Conservation (phyloP, 305 asterid genomes). For the Fraxinus greggii region DNA sequence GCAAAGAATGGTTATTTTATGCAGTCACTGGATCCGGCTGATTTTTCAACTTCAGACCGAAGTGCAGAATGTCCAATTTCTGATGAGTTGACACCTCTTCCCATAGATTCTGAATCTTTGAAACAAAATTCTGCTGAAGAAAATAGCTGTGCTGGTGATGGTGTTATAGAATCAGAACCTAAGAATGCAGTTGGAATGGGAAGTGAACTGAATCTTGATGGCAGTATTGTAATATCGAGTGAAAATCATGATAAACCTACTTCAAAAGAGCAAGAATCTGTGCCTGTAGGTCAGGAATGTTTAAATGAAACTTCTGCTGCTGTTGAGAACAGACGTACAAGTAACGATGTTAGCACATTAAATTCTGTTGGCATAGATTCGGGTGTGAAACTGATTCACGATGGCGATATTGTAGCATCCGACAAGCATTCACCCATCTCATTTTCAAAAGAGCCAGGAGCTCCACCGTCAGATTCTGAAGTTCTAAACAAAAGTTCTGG, state of each 20-base stretch:
- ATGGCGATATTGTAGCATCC: slow-evolving; percentile 20
- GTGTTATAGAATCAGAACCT: slow-evolving; percentile 18
- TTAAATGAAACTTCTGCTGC: slow-evolving; percentile 22
- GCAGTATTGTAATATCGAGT: slow-evolving; percentile 4
- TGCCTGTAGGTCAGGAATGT: slow-evolving; percentile 13
- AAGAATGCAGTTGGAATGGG: slow-evolving; percentile 14
- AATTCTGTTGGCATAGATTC: slow-evolving; percentile 17
- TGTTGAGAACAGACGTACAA: slow-evolving; percentile 20
- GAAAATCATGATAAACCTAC: slow-evolving; percentile 28
- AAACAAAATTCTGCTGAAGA: slow-evolving; percentile 17
- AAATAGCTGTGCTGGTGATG: slow-evolving; percentile 3
- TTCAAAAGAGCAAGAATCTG: slow-evolving; percentile 20
- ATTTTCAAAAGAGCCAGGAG: slow-evolving; percentile 16
- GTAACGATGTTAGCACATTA: slow-evolving; percentile 9
- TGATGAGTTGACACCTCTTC: slow-evolving; percentile 1
- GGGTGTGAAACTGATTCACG: slow-evolving; percentile 18
- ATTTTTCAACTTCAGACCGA: slow-evolving; percentile 24
- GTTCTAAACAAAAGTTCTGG: slow-evolving; percentile 29
- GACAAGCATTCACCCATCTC: slow-evolving; percentile 28
- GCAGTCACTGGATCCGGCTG: slow-evolving; percentile 19
- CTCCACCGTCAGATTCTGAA: slow-evolving; percentile 26
- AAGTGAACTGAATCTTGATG: slow-evolving; percentile 29
- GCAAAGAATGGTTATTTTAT: slow-evolving; percentile 18
- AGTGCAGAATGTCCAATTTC: slow-evolving; percentile 16
- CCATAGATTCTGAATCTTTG: slow-evolving; percentile 15